Evolutionary conservation across 441 rosid species (phyloP), one percentile per base, ranked within the genome.

Genomic region (Adansonia gregorii): DNA sequence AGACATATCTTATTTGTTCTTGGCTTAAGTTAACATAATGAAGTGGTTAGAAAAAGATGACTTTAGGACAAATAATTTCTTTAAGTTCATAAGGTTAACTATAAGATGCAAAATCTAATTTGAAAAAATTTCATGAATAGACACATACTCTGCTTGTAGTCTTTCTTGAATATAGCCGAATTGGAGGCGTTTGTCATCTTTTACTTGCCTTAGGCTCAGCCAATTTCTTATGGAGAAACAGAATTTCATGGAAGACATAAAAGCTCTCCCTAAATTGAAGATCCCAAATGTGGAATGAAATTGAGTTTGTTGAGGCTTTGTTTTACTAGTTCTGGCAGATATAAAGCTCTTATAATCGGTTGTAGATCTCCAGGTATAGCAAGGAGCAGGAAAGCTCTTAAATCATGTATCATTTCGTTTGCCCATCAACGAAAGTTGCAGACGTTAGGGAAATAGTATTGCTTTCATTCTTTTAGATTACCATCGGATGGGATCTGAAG

Each of bases 141-240:
- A 27, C 35, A 1, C 35, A 27, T 27, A 27, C 35, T 27, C 1
- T 2, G 35, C 2, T 27, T 3, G 35, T 27, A 27, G 35, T 27
- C 35, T 27, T 27, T 27, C 35, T 27, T 1, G 35, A 27, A 27
- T 27, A 27, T 27, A n/a, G n/a, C n/a, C n/a, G n/a, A n/a, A n/a
- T n/a, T n/a, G n/a, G n/a, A n/a, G n/a, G n/a, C n/a, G n/a, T n/a
- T n/a, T n/a, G n/a, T 89, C 84, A 75, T 89, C 94, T 54, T 93
- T 91, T 86, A 89, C 92, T 17, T 94, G 92, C 85, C 88, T 86
- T 74, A 91, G 98, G 82, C 98, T 93, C 73, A 78, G 82, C 58
- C 85, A 92, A 41, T 79, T 82, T 81, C 97, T 96, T 35, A 86
- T 93, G 97, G 98, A 96, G 83, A 87, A 90, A 81, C 92, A 87